These are phyloP conservation scores for Lactarius tabidus DNA, from an alignment of 768 basidiomycete species.

Conservation along the genomic window DNA sequence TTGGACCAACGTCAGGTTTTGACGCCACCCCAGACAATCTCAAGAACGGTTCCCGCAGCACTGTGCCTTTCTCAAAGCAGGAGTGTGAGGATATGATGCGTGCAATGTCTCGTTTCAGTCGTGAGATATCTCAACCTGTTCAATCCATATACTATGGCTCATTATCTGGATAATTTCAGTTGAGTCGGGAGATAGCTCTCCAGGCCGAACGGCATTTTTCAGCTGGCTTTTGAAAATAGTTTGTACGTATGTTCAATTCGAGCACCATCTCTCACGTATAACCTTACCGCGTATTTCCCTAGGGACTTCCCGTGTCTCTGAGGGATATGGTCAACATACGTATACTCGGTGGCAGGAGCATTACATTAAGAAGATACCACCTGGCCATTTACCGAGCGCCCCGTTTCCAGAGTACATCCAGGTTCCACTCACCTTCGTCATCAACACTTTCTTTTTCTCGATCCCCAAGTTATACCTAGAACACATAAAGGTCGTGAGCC, in stretches of 20 bases:
- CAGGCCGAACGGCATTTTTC: conserved; percentile 44
- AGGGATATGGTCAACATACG: conserved; percentile 43
- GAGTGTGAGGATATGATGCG: conserved; percentile 50
- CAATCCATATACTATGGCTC: neutral
- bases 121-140: conserved; percentile 8
- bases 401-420: conserved; percentile 25
- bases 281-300: neutral
- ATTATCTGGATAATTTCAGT: neutral
- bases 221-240: conserved; percentile 51
- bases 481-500: conserved; percentile 45
- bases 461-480: conserved; percentile 50
- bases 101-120: conserved; percentile 27
- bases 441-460: conserved; percentile 46
- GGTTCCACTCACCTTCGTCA: conserved; percentile 36
- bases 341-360: conserved; percentile 18
- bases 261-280: neutral
- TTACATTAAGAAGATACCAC: conserved; percentile 29
- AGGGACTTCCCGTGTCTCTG: conserved; percentile 45
- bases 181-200: conserved; percentile 32
- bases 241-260: conserved; percentile 29
- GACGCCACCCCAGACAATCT: conserved; percentile 44
- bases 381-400: conserved; percentile 10
- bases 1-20: neutral
- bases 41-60: conserved; percentile 40
- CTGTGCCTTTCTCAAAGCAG: conserved; percentile 49